Percentiles rank a stretch among this genome's conserved stretches.
These are phyloP conservation scores for Aspergillus sclerotiicarbonarius DNA, from an alignment of 495 filamentous ascomycete genomes.

Conservation along the genomic window DNA sequence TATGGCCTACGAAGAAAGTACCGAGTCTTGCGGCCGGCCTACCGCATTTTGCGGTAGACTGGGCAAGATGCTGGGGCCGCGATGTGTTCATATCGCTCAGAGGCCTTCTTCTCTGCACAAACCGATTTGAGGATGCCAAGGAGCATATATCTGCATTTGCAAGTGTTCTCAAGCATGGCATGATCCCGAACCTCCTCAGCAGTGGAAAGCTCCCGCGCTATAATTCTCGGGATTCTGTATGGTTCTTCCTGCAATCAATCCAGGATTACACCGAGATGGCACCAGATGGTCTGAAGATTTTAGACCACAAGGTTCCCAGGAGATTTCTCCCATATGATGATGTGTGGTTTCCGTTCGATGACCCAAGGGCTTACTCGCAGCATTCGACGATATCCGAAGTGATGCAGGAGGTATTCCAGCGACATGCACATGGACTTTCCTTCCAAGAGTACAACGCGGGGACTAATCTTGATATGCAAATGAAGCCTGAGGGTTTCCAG, in stretches of 20 bases:
- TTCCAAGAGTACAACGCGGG: conserved; percentile 96
- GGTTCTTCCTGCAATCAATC: conserved; percentile 94
- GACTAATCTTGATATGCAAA: conserved; percentile 80
- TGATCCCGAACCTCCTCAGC: conserved; percentile 93
- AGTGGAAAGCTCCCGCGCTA: conserved; percentile 89
- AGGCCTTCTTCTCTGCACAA: conserved; percentile 84
- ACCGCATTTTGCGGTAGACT: conserved; percentile 91
- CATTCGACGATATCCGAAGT: conserved; percentile 80
- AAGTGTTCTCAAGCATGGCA: conserved; percentile 95
- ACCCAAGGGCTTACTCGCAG: conserved; percentile 80
- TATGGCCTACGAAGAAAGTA: conserved; percentile 81
- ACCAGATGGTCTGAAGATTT: conserved; percentile 69
- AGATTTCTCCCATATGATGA: conserved; percentile 97
- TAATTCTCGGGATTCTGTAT: conserved; percentile 93
- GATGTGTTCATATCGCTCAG: conserved; percentile 96
- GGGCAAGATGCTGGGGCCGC: conserved; percentile 95
- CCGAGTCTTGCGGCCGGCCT: conserved; percentile 89
- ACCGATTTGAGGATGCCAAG: conserved; percentile 80
- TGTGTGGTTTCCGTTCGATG: conserved; percentile 79
- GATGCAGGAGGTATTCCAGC: conserved; percentile 88
- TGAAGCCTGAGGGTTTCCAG: conserved; percentile 89
- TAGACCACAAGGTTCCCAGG: conserved; percentile 74
- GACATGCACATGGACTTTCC: conserved; percentile 83
- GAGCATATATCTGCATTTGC: conserved; percentile 96
- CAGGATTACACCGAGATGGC: conserved; percentile 89